These are phyloP conservation scores for Kwoniella dendrophila DNA, from an alignment of 768 basidiomycete genomes.

Conservation along the genomic window DNA sequence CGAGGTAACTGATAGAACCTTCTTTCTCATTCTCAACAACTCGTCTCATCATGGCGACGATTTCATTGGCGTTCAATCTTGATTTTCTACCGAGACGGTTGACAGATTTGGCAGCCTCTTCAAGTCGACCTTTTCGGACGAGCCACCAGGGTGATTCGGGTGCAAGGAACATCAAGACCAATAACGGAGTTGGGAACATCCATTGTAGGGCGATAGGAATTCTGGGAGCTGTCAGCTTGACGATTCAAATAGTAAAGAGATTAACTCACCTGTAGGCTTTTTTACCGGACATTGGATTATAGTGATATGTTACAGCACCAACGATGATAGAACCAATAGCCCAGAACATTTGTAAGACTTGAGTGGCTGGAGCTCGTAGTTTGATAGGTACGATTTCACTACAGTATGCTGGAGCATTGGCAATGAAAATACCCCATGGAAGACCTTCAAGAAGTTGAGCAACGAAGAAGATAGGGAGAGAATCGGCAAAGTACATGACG, in stretches of 20 bases:
- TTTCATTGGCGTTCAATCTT: slow-evolving; percentile 25
- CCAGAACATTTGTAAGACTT: slow-evolving; percentile 53
- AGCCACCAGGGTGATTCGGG: slow-evolving; percentile 54
- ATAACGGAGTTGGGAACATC: slow-evolving; percentile 51
- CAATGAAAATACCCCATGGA: slow-evolving; percentile 50
- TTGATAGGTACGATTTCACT: slow-evolving; percentile 51
- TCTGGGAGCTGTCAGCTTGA: slow-evolving; percentile 2
- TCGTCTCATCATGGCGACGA: slow-evolving; percentile 53
- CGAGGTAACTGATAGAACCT: slow-evolving; percentile 33
- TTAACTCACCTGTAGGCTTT: slow-evolving; percentile 40
- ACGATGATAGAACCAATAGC: slow-evolving; percentile 53
- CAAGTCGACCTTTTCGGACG: slow-evolving; percentile 44
- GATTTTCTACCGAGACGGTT: slow-evolving; percentile 35
- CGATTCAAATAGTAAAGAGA: slow-evolving; percentile 4
- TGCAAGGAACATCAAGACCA: slow-evolving; percentile 44
- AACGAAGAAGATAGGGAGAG: slow-evolving; percentile 42
- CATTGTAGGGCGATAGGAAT: slow-evolving; percentile 50
- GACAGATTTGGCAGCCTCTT: slow-evolving; percentile 38
- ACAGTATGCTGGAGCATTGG: slow-evolving; percentile 48
- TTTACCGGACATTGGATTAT: slow-evolving; percentile 20
- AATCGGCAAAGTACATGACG: slow-evolving; percentile 44
- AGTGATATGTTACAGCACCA: slow-evolving; percentile 45
- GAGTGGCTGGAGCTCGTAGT: slow-evolving; percentile 49
- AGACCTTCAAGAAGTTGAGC: slow-evolving; percentile 47
- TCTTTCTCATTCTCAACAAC: slow-evolving; percentile 35